Evolutionary conservation across 2,329 filamentous ascomycete species (phyloP).

Genomic region (Bertia moriformis): DNA sequence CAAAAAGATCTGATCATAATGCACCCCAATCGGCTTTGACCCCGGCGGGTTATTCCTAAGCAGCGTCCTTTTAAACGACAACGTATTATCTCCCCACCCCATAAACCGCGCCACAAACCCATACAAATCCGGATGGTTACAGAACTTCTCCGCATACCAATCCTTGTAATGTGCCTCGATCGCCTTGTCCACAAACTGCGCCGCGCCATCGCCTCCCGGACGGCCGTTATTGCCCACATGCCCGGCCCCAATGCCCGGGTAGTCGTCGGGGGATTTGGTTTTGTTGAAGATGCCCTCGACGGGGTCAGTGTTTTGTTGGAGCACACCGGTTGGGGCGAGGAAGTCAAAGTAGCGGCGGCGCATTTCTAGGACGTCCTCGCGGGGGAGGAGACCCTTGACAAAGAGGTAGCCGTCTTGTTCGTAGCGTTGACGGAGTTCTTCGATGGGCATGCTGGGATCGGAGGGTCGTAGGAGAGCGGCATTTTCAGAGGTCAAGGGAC

Average conservation of each 20-base stretch:
- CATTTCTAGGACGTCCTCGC: slow-evolving; percentile 32
- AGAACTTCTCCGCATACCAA: slow-evolving; percentile 38
- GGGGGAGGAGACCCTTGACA: slow-evolving; percentile 36
- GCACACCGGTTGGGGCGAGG: slow-evolving; percentile 36
- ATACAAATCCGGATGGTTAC: slow-evolving; percentile 31
- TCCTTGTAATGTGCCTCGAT: slow-evolving; percentile 34
- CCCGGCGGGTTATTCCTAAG: slow-evolving; percentile 40
- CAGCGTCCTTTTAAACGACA: slow-evolving; percentile 29
- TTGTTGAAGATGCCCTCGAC: slow-evolving; percentile 37
- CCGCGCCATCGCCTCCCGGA: slow-evolving; percentile 23
- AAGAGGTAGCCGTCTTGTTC: slow-evolving; percentile 37
- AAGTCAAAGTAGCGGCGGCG: slow-evolving; percentile 36
- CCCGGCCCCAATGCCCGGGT: slow-evolving; percentile 37
- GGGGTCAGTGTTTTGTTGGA: slow-evolving; percentile 33
- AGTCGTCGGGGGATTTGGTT: slow-evolving; percentile 22
- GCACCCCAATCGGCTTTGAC: slow-evolving; percentile 41
- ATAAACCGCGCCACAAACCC: slow-evolving; percentile 34
- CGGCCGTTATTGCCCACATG: slow-evolving; percentile 24
- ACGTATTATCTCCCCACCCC: slow-evolving; percentile 33
- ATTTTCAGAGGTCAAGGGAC: slow-evolving; percentile 24
- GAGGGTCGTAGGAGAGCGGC: slow-evolving; percentile 25
- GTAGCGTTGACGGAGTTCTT: slow-evolving; percentile 29
- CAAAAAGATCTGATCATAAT: slow-evolving; percentile 45
- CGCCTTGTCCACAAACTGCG: slow-evolving; percentile 28
- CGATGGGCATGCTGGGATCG: slow-evolving; percentile 23